Conservation (phyloP, 2,329 filamentous ascomycete genomes). For the Trichoderma sp. region DNA sequence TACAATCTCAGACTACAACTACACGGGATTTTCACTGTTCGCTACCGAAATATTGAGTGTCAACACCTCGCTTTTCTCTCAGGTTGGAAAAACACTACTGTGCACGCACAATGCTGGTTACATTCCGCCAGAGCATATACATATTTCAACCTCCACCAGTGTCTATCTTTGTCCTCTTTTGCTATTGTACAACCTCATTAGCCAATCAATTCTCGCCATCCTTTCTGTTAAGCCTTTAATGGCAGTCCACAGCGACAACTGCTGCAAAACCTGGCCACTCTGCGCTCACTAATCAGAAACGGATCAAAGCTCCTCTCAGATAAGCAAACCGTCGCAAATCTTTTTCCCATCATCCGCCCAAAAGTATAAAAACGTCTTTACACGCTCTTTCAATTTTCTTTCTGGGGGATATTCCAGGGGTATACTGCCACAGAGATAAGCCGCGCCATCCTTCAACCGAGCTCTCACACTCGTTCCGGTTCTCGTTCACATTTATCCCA, state of each 20-base stretch:
- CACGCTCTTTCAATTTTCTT: not conserved
- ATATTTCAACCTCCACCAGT: not conserved
- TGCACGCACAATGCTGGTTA: not conserved
- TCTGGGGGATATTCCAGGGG: not conserved
- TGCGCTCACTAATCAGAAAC: conserved; percentile 7
- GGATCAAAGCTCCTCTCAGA: not conserved
- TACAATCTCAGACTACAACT: not conserved
- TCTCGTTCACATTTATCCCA: not conserved
- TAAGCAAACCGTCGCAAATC: not conserved
- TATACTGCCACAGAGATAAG: not conserved
- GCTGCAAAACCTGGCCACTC: not conserved
- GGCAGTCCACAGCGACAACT: not conserved
- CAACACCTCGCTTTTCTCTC: not conserved
- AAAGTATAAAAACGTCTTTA: not conserved
- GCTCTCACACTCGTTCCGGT: not conserved
- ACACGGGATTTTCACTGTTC: not conserved
- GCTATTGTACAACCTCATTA: not conserved
- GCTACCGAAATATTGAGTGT: not conserved
- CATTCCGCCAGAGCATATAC: not conserved
- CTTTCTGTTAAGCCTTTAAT: not conserved
- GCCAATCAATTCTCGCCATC: not conserved
- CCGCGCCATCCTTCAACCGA: not conserved
- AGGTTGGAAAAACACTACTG: not conserved
- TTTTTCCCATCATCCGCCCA: not conserved
- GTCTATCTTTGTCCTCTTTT: not conserved